A percentile compares a stretch with the other conserved stretches of the same genome.
Conservation (phyloP, 2,329 filamentous ascomycete species). For the Exophiala sp. region DNA sequence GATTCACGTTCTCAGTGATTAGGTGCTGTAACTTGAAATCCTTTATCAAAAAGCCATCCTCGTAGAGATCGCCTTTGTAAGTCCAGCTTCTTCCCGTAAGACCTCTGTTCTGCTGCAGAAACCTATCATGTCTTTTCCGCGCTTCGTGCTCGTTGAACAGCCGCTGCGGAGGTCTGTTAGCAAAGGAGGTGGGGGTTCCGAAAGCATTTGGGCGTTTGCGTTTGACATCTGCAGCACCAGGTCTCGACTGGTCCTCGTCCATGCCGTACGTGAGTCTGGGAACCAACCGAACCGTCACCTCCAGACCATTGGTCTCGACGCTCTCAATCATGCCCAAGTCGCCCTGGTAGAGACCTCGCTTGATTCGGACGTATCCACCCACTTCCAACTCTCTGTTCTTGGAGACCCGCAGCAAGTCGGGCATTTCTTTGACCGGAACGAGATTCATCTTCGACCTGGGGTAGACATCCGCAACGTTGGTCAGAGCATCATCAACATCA, state of each 20-base stretch:
- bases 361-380: constrained; percentile 87
- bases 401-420: constrained; percentile 82
- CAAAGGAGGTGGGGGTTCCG: constrained; percentile 44
- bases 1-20: constrained; percentile 83
- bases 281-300: constrained; percentile 79
- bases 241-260: constrained; percentile 59
- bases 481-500: constrained; percentile 75
- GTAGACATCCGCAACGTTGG: constrained; percentile 84
- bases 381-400: constrained; percentile 80
- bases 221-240: constrained; percentile 56
- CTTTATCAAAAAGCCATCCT: constrained; percentile 89
- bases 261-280: constrained; percentile 87
- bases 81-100: constrained; percentile 65
- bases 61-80: constrained; percentile 83
- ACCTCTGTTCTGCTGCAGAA: constrained; percentile 47
- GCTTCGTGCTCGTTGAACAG: constrained; percentile 92
- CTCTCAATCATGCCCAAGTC: constrained; percentile 90
- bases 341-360: constrained; percentile 72
- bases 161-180: constrained; percentile 73
- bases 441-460: constrained; percentile 78
- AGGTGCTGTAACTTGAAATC: constrained; percentile 86
- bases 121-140: constrained; percentile 72
- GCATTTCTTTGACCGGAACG: constrained; percentile 95
- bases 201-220: constrained; percentile 63
- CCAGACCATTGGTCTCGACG: constrained; percentile 85